Conservation (phyloP, 805 yeast genomes). For the Yarrowia porcina region DNA sequence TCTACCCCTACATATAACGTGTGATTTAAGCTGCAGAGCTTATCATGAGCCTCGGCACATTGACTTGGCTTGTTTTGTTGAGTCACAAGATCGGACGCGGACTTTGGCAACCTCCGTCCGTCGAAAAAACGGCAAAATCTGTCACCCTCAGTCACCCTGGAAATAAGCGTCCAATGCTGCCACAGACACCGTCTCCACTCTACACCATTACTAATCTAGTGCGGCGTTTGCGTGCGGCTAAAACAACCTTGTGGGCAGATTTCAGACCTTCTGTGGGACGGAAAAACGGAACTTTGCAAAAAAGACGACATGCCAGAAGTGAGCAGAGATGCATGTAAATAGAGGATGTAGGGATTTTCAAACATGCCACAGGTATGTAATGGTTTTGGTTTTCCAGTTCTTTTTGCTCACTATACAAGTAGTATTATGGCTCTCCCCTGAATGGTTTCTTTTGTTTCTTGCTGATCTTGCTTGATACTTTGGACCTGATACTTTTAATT, state of each 20-base stretch:
- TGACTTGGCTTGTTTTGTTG: neutral
- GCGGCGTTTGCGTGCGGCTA: slow-evolving; percentile 7
- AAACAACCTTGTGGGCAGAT: neutral
- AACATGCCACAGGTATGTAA: too few relatives aligned
- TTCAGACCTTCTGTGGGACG: neutral
- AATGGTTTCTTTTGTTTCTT: too few relatives aligned
- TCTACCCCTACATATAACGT: neutral
- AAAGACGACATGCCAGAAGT: too few relatives aligned
- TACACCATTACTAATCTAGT: neutral
- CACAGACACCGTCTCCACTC: too few relatives aligned
- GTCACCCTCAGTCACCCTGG: too few relatives aligned
- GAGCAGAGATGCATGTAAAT: too few relatives aligned
- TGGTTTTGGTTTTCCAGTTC: too few relatives aligned
- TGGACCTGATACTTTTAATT: too few relatives aligned
- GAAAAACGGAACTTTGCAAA: slow-evolving; percentile 1
- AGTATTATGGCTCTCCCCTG: too few relatives aligned
- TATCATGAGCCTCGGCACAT: slow-evolving; percentile 16
- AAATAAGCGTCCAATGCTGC: too few relatives aligned
- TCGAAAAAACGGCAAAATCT: neutral
- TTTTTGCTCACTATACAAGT: too few relatives aligned
- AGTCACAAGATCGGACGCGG: slow-evolving; percentile 6
- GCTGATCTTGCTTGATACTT: slow-evolving; percentile 2
- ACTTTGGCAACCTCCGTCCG: neutral
- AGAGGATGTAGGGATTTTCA: too few relatives aligned
- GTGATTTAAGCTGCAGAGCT: neutral